A percentile compares a stretch with the other conserved stretches of the same genome.
These are phyloP conservation scores for Metarhizium rileyi DNA, from an alignment of 2,329 filamentous ascomycete genomes.

Conservation along the genomic window DNA sequence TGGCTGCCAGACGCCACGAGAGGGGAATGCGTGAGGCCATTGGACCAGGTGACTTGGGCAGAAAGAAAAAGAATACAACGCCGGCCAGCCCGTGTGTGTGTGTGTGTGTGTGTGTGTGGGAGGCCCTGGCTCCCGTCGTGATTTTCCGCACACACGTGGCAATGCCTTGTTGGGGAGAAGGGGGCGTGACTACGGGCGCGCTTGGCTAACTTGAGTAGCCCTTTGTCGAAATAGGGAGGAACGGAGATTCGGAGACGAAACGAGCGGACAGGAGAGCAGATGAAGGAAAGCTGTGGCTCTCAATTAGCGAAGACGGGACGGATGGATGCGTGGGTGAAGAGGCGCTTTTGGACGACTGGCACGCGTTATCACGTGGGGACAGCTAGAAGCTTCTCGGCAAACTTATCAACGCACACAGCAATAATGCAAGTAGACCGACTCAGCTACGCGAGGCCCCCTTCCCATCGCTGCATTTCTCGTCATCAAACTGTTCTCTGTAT, in stretches of 20 bases:
- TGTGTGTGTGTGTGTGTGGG: neutral
- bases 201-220: no score
- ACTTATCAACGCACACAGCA: no score
- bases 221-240: no score
- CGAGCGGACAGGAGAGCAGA: no score
- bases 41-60: neutral
- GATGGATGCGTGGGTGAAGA: no score
- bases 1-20: conserved; percentile 14
- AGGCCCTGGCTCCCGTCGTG: neutral
- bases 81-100: neutral
- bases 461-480: neutral
- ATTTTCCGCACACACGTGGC: neutral
- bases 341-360: no score
- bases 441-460: neutral
- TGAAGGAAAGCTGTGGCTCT: no score
- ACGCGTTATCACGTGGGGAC: no score
- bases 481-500: no score
- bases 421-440: neutral
- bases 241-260: no score
- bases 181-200: neutral
- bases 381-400: no score
- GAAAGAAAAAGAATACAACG: neutral
- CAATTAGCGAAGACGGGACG: no score
- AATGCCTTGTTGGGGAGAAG: neutral
- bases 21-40: conserved; percentile 25